Base-by-base conservation (phyloP, 257 asterid species). In the Forsythia viridissima region DNA sequence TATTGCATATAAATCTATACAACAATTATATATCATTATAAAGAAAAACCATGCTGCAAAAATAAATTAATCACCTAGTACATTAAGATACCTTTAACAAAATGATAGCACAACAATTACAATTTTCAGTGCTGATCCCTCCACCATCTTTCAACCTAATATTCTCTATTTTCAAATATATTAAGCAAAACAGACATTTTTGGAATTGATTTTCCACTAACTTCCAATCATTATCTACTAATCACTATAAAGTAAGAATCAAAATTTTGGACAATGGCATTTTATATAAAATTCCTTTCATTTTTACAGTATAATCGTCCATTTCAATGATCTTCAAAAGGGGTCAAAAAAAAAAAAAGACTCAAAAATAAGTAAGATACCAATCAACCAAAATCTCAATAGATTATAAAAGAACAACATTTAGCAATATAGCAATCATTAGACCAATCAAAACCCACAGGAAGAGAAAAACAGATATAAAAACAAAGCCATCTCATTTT, bases 81-180 rank as follows among this genome's bases (percentile, higher is more conserved):
- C 20, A 69, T 24, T 6, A 37, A 84, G 79, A 70, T 66, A 55
- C 77, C 70, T 61, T 48, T 72, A 67, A 79, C 20, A 82, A 88
- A 78, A 77, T 84, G 87, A 84, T 77, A 74, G 85, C 87, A 74
- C 76, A 88, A 82, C 89, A 65, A 81, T 86, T 78, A 85, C 10
- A 34, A 21, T 78, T 52, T 73, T 73, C 78, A 63, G 65, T 15
- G 73, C 76, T 43, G 74, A 82, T 77, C 77, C 79, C 72, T 66
- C 79, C 77, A 79, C 84, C 81, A 61, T 65, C 81, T 76, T 82
- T 74, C 78, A 88, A 77, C 46, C 84, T 77, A 82, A 82, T 84
- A 88, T 82, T 80, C 87, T 82, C 55, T 46, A 74, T 16, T 80
- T 80, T 68, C 66, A 70, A 57, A 72, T 59, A 51, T 44, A 38